Evolutionary conservation across 768 basidiomycete genomes (phyloP), one percentile per base, ranked within the genome.

Genomic region (Daedaleopsis sinensis): DNA sequence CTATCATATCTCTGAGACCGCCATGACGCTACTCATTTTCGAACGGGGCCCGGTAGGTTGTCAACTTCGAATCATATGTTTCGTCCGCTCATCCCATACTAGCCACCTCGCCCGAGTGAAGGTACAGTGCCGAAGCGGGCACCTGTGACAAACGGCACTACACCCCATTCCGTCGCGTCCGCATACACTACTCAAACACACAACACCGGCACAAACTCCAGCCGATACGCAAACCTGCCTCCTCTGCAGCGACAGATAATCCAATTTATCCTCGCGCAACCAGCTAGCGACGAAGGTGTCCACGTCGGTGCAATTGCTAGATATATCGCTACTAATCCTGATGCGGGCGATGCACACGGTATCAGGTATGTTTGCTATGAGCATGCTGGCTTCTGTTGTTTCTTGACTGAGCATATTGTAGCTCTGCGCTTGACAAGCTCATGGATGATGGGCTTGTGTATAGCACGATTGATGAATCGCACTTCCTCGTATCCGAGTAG

Each of bases 391-490:
- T 21, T 27, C 8, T 21, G 7, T 46, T n/a, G 23, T 19, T 49
- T 27, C 18, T 57, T n/a, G n/a, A n/a, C n/a, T 35, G 21, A 38
- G 36, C 19, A 52, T 35, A 21, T 23, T n/a, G 12, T 37, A 36
- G 43, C 61, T 92, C 93, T 69, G 90, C 90, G 7, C 76, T 96
- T 65, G 91, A 95, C 65, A 73, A 75, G 54, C 80, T 98, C 55
- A 88, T 93, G 81, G 87, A 89, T 55, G 88, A 91, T 0, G 95
- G 95, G 0, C 75, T 83, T 64, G 80, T 96, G 58, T 98, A 84
- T 73, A 89, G 84, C 56, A 93, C 92, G 0, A 83, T 87, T 43
- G 89, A 94, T 68, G 93, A 94, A 63, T 89, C 83, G n/a, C 91
- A 93, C 67, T 90, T 86, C 73, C 76, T 80, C 38, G 70, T 90